Conservation (phyloP, 2,329 filamentous ascomycete species). For the Neurospora crassa region DNA sequence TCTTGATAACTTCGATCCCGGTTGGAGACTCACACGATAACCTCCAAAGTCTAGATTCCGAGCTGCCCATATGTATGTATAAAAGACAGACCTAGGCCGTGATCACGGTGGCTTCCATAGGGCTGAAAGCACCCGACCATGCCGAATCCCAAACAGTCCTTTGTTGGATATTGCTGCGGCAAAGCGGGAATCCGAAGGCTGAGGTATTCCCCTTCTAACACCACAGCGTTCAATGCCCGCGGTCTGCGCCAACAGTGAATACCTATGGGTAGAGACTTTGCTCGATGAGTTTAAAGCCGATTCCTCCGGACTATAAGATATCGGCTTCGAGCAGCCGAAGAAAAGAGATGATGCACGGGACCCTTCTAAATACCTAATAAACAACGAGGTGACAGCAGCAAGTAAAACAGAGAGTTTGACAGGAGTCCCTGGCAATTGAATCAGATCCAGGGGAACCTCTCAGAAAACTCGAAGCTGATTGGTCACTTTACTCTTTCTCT, state of each 20-base stretch:
- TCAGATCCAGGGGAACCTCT: neutral
- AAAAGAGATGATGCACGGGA: neutral
- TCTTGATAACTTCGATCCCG: neutral
- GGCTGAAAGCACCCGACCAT: neutral
- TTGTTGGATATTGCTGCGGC: neutral
- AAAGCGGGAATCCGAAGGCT: neutral
- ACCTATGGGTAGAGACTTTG: neutral
- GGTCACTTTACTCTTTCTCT: neutral
- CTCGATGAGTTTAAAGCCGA: neutral
- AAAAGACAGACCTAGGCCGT: neutral
- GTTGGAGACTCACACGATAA: neutral
- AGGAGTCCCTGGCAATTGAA: neutral
- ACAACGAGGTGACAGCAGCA: neutral
- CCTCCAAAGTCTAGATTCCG: neutral
- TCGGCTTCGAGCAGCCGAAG: neutral
- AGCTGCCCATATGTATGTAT: neutral
- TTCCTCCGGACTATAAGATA: neutral
- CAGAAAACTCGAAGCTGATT: neutral
- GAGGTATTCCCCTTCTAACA: neutral
- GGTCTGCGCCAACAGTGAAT: neutral
- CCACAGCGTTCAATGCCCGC: neutral
- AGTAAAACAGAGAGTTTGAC: neutral
- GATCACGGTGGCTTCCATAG: neutral
- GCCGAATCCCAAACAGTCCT: neutral
- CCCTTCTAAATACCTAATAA: neutral